A percentile compares a stretch with the other conserved stretches of the same genome.
phyloP scores from a whole-genome alignment of 2,329 filamentous ascomycete species.

The Pestalotiopsis sp. region DNA sequence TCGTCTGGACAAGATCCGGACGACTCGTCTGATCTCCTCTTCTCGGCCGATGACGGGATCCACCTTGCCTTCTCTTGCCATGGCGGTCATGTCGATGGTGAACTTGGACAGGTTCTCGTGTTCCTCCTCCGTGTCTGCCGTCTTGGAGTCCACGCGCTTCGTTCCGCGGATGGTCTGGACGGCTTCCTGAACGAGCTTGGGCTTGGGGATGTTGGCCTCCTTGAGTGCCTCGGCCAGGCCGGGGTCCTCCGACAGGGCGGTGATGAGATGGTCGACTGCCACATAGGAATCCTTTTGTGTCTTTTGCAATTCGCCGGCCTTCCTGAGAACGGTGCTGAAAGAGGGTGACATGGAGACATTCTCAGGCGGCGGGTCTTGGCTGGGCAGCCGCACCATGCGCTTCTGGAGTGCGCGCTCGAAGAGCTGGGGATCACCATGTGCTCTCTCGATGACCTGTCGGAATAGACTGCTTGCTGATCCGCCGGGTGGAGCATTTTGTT shows the following conservation, averaged over 20 bases:
- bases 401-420: conserved; percentile 93
- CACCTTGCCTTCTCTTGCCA: conserved; percentile 96
- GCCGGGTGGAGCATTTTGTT: conserved; percentile 72
- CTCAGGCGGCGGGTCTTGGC: conserved; percentile 93
- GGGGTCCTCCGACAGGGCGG: conserved; percentile 77
- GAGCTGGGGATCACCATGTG: conserved; percentile 87
- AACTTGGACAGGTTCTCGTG: conserved; percentile 97
- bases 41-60: conserved; percentile 97
- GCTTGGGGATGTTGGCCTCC: conserved; percentile 88
- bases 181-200: conserved; percentile 89
- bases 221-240: conserved; percentile 74
- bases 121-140: conserved; percentile 88
- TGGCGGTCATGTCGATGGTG: conserved; percentile 96
- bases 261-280: conserved; percentile 92
- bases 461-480: conserved; percentile 73
- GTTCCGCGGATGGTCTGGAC: conserved; percentile 90
- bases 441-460: conserved; percentile 90
- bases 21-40: conserved; percentile 90
- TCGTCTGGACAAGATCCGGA: conserved; percentile 87
- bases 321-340: conserved; percentile 80
- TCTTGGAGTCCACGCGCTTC: conserved; percentile 92
- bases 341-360: conserved; percentile 79
- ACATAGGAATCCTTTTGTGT: conserved; percentile 97
- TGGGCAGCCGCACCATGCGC: conserved; percentile 84
- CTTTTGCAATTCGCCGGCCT: conserved; percentile 88